Conservation (phyloP, 1,284 basidiomycete species). For the Leccinum proliferum region DNA sequence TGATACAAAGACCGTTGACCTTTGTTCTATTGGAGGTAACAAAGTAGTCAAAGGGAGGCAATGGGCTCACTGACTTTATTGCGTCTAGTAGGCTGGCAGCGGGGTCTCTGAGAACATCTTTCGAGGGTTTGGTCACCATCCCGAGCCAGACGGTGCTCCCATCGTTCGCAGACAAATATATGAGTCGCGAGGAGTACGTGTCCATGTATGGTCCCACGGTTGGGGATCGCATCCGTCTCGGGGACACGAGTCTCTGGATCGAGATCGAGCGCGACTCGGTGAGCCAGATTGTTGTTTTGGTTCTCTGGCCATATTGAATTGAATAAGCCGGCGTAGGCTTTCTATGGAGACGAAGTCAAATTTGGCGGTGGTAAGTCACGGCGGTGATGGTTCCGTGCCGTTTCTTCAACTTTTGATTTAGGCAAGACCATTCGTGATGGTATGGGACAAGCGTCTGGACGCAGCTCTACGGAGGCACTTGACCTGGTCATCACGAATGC, state of each 20-base stretch:
- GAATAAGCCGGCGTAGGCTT: constrained; percentile 39
- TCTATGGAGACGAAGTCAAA: constrained; percentile 95
- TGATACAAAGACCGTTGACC: constrained; percentile 77
- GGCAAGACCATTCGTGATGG: constrained; percentile 94
- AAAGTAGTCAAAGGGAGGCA: constrained; percentile 77
- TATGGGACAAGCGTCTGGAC: constrained; percentile 89
- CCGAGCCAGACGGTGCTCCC: constrained; percentile 53
- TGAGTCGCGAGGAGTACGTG: constrained; percentile 21
- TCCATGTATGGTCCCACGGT: too few relatives aligned
- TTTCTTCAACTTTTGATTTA: constrained; percentile 21
- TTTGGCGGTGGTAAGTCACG: constrained; percentile 80
- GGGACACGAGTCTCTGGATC: too few relatives aligned
- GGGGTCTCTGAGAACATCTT: constrained; percentile 12
- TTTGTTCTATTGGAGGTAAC: constrained; percentile 77
- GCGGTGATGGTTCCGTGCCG: constrained; percentile 7
- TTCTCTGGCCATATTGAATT: neutral
- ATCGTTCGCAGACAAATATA: constrained; percentile 43
- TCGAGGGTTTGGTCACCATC: constrained; percentile 55
- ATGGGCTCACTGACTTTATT: constrained; percentile 60
- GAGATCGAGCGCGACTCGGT: too few relatives aligned
- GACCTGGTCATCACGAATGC: constrained; percentile 96
- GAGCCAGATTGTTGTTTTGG: too few relatives aligned
- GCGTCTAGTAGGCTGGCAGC: constrained; percentile 18
- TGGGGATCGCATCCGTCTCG: too few relatives aligned
- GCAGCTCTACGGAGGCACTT: constrained; percentile 63